Evolutionary conservation across 805 yeast genomes (phyloP), one percentile per base, ranked within the genome.

Genomic region (Cyberlindnera maritima): DNA sequence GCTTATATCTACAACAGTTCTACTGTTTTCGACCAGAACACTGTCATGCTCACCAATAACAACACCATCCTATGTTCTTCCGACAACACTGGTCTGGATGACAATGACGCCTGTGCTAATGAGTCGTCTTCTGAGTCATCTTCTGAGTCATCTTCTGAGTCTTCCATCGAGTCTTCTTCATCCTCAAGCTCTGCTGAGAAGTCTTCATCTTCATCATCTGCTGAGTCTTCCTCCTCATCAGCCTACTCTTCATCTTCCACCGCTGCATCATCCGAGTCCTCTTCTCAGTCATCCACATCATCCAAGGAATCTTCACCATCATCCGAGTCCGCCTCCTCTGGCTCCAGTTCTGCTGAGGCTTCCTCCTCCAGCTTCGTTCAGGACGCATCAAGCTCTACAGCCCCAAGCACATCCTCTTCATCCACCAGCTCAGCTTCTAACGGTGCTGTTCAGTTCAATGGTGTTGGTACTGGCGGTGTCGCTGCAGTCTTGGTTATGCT

Each of bases 71-170:
- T 90, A 52, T 85, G 80, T 9, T 71, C 79, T 34, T 62, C 64
- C 13, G 80, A 76, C 28, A 88, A 83, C 33, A 71, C 82, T 32
- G 96, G 96, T 10, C 68, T 79, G 43, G 75, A 86, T 58, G 81
- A 83, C 15, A 72, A 75, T 43, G 41, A 42, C 23, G 36, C 36
- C 2, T 50, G 54, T 38, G 44, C 46, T 25, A 53, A 49, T 28
- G 59, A 54, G 3, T 49, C 61, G 8, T 49, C 61, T 2, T 48
- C 61, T 11, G 39, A 52, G 1, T 43, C 52, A 2, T 46, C 54
- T 2, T 48, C 59, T 23, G 36, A 48, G 13, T 44, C 43, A 21
- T 40, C 62, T 11, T 37, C 52, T 6, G 38, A 49, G n/a, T 37
- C 50, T 10, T 48, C 41, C 3, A 29, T 47, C 13, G 3, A 11